Evolutionary conservation across 108 stramenopile species (phyloP).

Genomic region (Fragilaria radians): DNA sequence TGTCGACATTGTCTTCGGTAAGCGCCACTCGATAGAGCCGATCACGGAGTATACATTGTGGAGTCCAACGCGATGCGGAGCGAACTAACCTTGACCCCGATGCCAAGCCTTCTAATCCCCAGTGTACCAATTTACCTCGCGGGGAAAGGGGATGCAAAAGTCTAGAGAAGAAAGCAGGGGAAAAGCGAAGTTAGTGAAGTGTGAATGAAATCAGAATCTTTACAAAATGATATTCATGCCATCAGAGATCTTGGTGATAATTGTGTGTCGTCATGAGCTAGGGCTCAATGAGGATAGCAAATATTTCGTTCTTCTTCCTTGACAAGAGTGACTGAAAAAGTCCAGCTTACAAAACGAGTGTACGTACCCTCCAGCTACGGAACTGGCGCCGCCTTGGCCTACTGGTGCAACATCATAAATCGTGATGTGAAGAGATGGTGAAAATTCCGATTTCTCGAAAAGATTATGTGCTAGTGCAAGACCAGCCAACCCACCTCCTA

Average conservation of each 20-base stretch:
- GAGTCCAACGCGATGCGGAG: slow-evolving; percentile 23
- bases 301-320: slow-evolving; percentile 1
- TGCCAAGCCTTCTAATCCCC: slow-evolving; percentile 60
- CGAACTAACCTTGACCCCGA: slow-evolving; percentile 43
- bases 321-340: too few species aligned
- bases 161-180: slow-evolving; percentile 19
- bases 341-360: neutral
- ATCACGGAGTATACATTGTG: slow-evolving; percentile 38
- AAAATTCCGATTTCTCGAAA: slow-evolving; percentile 22
- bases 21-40: slow-evolving; percentile 65
- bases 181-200: neutral
- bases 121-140: slow-evolving; percentile 64
- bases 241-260: slow-evolving; percentile 73
- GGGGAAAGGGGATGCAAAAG: slow-evolving; percentile 78
- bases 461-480: slow-evolving; percentile 64
- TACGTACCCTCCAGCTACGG: slow-evolving; percentile 83
- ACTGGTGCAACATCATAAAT: slow-evolving; percentile 51
- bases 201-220: neutral
- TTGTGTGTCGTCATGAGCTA: slow-evolving; percentile 41
- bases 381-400: slow-evolving; percentile 70
- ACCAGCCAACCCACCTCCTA: slow-evolving; percentile 82
- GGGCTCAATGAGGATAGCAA: slow-evolving; percentile 3
- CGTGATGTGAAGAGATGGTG: slow-evolving; percentile 25
- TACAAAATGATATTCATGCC: neutral
- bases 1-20: slow-evolving; percentile 29